These are phyloP conservation scores for Arthrocladium fulminans DNA, from an alignment of 2,329 filamentous ascomycete genomes.

Conservation along the genomic window DNA sequence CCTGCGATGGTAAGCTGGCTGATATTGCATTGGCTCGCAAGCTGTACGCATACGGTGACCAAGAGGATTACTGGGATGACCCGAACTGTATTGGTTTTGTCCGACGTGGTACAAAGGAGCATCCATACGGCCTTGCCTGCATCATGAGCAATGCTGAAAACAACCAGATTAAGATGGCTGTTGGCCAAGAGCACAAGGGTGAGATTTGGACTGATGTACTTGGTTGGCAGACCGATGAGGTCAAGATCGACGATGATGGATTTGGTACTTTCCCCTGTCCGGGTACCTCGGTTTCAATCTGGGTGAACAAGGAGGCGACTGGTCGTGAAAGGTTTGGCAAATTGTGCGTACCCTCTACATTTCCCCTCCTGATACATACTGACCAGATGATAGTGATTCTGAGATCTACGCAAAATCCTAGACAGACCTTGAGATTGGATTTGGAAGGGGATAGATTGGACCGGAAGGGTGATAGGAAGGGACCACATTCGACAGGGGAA, in stretches of 20 bases:
- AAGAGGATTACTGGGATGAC: slow-evolving; percentile 51
- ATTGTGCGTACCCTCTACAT: slow-evolving; percentile 27
- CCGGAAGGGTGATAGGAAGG: too few relatives aligned
- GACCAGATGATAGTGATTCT: not conserved
- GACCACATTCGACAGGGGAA: too few relatives aligned
- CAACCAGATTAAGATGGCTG: slow-evolving; percentile 46
- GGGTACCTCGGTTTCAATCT: slow-evolving; percentile 45
- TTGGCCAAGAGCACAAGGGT: slow-evolving; percentile 46
- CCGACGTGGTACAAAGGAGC: slow-evolving; percentile 39
- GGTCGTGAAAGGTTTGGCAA: slow-evolving; percentile 36
- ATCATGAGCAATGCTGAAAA: slow-evolving; percentile 43
- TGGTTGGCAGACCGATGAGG: slow-evolving; percentile 43
- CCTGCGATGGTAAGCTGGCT: slow-evolving; percentile 44
- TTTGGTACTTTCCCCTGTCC: slow-evolving; percentile 45
- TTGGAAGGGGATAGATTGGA: too few relatives aligned
- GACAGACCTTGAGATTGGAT: too few relatives aligned
- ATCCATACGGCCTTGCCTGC: slow-evolving; percentile 40
- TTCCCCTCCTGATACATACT: not conserved
- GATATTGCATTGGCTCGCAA: slow-evolving; percentile 50
- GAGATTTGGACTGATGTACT: slow-evolving; percentile 53
- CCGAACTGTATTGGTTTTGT: slow-evolving; percentile 52
- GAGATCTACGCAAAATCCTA: slow-evolving; percentile 4
- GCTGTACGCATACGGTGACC: slow-evolving; percentile 52
- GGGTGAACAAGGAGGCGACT: slow-evolving; percentile 45
- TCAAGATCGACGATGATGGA: slow-evolving; percentile 47